Percentiles rank a stretch among this genome's conserved stretches.
These are phyloP conservation scores for Globisporangium spiculum DNA, from an alignment of 352 stramenopile species.

Conservation along the genomic window DNA sequence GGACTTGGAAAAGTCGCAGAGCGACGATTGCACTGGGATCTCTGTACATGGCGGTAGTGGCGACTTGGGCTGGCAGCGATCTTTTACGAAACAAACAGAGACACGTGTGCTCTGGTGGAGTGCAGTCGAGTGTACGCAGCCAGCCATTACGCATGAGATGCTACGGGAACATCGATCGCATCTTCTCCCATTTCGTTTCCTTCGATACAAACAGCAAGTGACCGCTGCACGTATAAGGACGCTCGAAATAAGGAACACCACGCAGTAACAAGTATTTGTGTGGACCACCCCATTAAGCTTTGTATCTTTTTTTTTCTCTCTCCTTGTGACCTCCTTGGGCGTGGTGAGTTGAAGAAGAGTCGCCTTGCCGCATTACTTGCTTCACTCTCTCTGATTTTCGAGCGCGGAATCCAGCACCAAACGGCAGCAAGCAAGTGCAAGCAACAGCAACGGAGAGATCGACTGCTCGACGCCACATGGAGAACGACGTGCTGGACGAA, in stretches of 20 bases:
- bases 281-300: too few relatives aligned
- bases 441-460: neutral
- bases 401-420: neutral
- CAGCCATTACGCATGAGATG: neutral
- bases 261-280: too few relatives aligned
- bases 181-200: neutral
- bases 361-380: neutral
- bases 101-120: neutral
- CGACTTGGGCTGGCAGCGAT: too few relatives aligned
- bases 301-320: neutral
- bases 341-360: neutral
- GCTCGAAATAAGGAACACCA: too few relatives aligned
- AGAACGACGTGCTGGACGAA: conserved; percentile 14
- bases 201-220: too few relatives aligned
- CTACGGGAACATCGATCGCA: neutral
- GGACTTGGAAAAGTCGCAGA: neutral
- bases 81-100: too few relatives aligned
- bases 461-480: neutral
- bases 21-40: neutral
- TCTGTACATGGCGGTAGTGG: neutral
- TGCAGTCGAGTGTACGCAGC: neutral
- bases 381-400: neutral
- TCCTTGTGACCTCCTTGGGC: neutral
- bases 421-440: neutral
- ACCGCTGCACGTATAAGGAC: too few relatives aligned